These are phyloP conservation scores for Metschnikowia lunata DNA, from an alignment of 805 yeast species.

Conservation along the genomic window DNA sequence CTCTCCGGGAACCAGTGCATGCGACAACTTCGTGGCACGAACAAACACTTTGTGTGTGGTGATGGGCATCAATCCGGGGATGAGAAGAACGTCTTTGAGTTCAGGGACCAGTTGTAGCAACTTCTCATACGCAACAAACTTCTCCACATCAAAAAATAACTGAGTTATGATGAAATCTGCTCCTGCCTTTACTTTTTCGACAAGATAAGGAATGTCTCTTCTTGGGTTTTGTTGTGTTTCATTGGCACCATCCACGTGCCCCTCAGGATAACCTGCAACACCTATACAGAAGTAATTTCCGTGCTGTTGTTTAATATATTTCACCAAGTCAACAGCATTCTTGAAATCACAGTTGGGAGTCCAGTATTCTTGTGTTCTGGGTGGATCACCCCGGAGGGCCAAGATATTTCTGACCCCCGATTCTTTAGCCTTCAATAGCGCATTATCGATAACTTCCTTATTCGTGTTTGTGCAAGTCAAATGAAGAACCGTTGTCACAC, in stretches of 20 bases:
- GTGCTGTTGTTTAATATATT: conserved; percentile 63
- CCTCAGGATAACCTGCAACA: conserved; percentile 98
- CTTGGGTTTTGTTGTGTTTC: conserved; percentile 57
- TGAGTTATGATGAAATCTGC: conserved; percentile 93
- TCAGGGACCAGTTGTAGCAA: conserved; percentile 40
- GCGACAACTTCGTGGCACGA: conserved; percentile 84
- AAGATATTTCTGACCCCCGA: conserved; percentile 84
- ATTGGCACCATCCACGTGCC: conserved; percentile 87
- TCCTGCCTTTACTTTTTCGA: conserved; percentile 87
- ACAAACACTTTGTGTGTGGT: conserved; percentile 78
- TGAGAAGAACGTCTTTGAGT: conserved; percentile 49
- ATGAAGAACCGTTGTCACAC: conserved; percentile 89
- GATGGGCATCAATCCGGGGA: conserved; percentile 91
- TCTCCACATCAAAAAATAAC: conserved; percentile 81
- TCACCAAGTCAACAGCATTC: conserved; percentile 82
- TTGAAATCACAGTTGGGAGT: conserved; percentile 53
- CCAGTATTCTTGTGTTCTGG: conserved; percentile 69
- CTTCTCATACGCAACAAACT: conserved; percentile 63
- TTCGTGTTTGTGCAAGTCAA: conserved; percentile 95
- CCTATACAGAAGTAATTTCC: conserved; percentile 89
- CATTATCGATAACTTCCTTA: conserved; percentile 68
- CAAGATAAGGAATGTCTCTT: conserved; percentile 72
- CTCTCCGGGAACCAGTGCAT: conserved; percentile 69
- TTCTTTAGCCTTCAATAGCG: conserved; percentile 63
- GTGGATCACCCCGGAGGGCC: conserved; percentile 95